These are phyloP conservation scores for Chlorella sp. DNA, from an alignment of 139 green algal species.

Conservation along the genomic window DNA sequence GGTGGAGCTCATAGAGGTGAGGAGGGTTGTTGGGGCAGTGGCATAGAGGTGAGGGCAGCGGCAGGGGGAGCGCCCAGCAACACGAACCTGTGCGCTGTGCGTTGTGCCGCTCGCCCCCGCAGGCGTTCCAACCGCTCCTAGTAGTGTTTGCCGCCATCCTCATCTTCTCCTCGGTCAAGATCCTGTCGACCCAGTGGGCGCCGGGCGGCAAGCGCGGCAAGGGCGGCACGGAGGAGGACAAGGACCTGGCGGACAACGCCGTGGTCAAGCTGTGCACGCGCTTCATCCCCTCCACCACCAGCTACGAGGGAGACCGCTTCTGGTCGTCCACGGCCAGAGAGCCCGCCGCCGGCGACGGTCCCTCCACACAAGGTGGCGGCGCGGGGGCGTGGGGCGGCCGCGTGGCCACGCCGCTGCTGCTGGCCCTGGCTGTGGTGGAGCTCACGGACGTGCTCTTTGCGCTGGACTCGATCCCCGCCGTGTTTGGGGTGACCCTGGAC, in stretches of 20 bases:
- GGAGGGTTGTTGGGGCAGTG: no score
- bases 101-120: no score
- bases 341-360: neutral
- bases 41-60: no score
- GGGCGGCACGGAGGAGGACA: constrained; percentile 33
- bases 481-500: constrained; percentile 93
- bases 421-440: constrained; percentile 90
- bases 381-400: neutral
- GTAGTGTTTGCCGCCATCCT: constrained; percentile 92
- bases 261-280: constrained; percentile 57
- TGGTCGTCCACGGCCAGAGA: no score
- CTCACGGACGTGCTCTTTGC: constrained; percentile 94
- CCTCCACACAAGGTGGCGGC: neutral
- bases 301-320: constrained; percentile 89
- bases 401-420: constrained; percentile 83
- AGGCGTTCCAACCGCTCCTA: constrained; percentile 83
- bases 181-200: constrained; percentile 49
- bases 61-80: no score
- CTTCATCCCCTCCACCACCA: constrained; percentile 61
- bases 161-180: constrained; percentile 72
- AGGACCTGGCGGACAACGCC: constrained; percentile 63
- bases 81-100: no score
- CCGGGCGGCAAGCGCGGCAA: no score
- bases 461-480: constrained; percentile 57
- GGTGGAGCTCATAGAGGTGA: constrained; percentile 66